phyloP scores from a whole-genome alignment of 192 early-diverging fungal genomes.

The Umbelopsis ramanniana region DNA sequence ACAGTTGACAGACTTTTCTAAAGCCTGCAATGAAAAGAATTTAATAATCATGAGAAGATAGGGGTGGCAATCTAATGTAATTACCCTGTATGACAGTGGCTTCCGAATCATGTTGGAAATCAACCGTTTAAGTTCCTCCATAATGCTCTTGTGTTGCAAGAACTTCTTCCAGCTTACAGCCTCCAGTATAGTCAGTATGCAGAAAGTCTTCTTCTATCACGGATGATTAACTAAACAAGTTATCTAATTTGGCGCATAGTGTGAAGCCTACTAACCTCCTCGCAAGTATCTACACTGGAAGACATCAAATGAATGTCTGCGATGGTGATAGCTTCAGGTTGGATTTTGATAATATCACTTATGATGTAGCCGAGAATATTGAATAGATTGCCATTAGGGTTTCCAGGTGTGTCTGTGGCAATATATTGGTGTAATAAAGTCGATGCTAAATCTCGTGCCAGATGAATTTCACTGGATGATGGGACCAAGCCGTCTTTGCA shows the following conservation, averaged over 20 bases:
- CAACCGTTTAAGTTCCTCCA: not conserved
- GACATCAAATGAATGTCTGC: not conserved
- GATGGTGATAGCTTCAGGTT: not conserved
- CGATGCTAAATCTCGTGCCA: not conserved
- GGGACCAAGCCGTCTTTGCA: too few species aligned
- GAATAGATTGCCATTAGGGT: not conserved
- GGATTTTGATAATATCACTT: not conserved
- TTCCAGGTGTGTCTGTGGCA: not conserved
- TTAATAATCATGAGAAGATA: too few species aligned
- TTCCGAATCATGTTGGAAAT: not conserved
- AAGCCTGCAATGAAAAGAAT: not conserved
- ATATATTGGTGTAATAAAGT: not conserved
- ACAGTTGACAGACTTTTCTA: not conserved
- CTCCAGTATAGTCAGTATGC: not conserved
- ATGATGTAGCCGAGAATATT: not conserved
- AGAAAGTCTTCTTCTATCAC: not conserved
- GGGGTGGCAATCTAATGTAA: too few species aligned
- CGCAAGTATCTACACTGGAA: not conserved
- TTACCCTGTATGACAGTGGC: not conserved
- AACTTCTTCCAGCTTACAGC: not conserved
- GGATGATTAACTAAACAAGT: not conserved
- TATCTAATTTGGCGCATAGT: not conserved
- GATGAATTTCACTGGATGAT: not conserved
- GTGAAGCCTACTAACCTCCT: not conserved
- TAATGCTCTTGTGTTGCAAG: not conserved